phyloP scores from a whole-genome alignment of 768 basidiomycete genomes.

The Mycena polygramma region DNA sequence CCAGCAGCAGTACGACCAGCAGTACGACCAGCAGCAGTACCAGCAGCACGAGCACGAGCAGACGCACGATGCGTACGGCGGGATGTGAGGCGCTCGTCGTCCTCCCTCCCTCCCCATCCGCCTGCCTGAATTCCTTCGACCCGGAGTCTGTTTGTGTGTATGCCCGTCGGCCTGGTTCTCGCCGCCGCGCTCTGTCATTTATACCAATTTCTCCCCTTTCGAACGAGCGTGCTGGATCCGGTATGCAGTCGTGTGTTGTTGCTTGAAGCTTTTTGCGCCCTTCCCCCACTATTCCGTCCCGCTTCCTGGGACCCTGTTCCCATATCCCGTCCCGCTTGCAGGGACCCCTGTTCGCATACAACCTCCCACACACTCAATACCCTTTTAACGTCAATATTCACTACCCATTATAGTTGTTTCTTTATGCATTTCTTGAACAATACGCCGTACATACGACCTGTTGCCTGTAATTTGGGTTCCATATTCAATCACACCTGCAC shows the following conservation, averaged over 20 bases:
- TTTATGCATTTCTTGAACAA: too few relatives aligned
- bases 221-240: slow-evolving; percentile 35
- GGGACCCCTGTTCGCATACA: too few relatives aligned
- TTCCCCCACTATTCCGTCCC: background rate
- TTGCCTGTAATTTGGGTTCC: too few relatives aligned
- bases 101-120: background rate
- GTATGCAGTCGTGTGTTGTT: slow-evolving; percentile 22
- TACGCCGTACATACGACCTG: too few relatives aligned
- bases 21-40: slow-evolving; percentile 41
- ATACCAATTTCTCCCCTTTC: slow-evolving; percentile 26
- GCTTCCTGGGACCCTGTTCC: too few relatives aligned
- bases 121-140: background rate
- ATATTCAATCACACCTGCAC: too few relatives aligned
- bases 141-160: slow-evolving; percentile 7
- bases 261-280: slow-evolving; percentile 6
- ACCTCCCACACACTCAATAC: too few relatives aligned
- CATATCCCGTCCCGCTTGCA: too few relatives aligned
- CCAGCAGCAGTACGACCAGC: slow-evolving; percentile 39
- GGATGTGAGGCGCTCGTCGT: slow-evolving; percentile 42
- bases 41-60: slow-evolving; percentile 39
- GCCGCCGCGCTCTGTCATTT: slow-evolving; percentile 33
- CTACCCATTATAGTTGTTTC: too few relatives aligned
- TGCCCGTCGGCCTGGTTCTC: slow-evolving; percentile 28
- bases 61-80: slow-evolving; percentile 53
- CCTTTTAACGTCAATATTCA: too few relatives aligned